These are phyloP conservation scores for Datisca glomerata DNA, from an alignment of 306 rosid genomes.

Conservation along the genomic window DNA sequence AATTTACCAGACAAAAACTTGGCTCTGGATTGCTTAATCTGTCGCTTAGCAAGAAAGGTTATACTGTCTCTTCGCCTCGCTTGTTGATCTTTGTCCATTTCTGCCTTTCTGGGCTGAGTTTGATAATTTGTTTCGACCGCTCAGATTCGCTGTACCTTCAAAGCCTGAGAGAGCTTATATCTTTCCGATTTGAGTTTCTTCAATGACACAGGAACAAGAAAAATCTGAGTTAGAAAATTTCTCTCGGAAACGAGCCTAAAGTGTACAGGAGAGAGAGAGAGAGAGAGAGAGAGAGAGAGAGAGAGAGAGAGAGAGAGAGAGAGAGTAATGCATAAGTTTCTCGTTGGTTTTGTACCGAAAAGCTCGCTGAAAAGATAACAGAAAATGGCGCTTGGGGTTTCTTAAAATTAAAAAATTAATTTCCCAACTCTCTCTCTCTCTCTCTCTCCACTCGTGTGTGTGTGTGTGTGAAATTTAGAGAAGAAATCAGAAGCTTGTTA, in stretches of 20 bases:
- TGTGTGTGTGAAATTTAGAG: too few species aligned
- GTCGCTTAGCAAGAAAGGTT: not conserved
- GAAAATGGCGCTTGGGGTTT: slow-evolving; percentile 18
- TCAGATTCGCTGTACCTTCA: not conserved
- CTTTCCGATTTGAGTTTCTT: slow-evolving; percentile 13
- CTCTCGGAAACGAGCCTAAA: not conserved
- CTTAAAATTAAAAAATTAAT: too few species aligned
- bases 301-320: slow-evolving; percentile 1
- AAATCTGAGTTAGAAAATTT: too few species aligned
- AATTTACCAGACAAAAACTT: slow-evolving; percentile 36
- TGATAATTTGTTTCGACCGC: not conserved
- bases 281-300: slow-evolving; percentile 1
- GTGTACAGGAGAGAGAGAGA: slow-evolving; percentile 1
- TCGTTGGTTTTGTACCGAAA: slow-evolving; percentile 12
- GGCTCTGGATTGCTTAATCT: slow-evolving; percentile 25
- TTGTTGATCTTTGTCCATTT: slow-evolving; percentile 44
- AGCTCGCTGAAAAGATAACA: slow-evolving; percentile 22
- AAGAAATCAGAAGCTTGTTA: not conserved
- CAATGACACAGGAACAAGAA: not conserved
- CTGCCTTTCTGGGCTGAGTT: slow-evolving; percentile 3
- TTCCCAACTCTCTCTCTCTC: too few species aligned
- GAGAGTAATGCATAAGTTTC: not conserved
- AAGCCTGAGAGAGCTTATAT: slow-evolving; percentile 10
- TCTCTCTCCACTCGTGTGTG: too few species aligned
- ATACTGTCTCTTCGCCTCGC: slow-evolving; percentile 42